These are phyloP conservation scores for Aspergillus sp. DNA, from an alignment of 2,329 filamentous ascomycete genomes.

Conservation along the genomic window DNA sequence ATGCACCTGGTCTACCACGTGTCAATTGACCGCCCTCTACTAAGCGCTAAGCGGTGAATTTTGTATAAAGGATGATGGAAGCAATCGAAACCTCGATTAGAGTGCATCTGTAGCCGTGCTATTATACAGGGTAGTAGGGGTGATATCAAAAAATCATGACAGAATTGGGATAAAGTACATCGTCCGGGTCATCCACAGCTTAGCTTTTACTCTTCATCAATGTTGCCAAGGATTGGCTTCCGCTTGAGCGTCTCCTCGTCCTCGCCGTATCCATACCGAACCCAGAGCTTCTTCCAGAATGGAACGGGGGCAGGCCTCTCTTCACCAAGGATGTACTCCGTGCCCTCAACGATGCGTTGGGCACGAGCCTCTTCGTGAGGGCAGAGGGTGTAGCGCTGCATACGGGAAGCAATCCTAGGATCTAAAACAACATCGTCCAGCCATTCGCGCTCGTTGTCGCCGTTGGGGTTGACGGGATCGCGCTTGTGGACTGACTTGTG, in stretches of 20 bases:
- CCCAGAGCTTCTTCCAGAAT: slow-evolving; percentile 35
- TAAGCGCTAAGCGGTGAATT: neutral
- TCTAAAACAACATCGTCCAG: slow-evolving; percentile 68
- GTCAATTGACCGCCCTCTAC: neutral
- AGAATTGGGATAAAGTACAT: too few relatives aligned
- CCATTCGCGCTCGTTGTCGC: slow-evolving; percentile 66
- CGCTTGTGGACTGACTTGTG: slow-evolving; percentile 66
- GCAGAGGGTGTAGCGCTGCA: slow-evolving; percentile 69
- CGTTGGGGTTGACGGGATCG: slow-evolving; percentile 36
- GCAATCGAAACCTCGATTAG: too few relatives aligned
- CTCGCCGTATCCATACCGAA: slow-evolving; percentile 36
- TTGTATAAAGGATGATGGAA: too few relatives aligned
- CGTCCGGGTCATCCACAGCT: slow-evolving; percentile 2
- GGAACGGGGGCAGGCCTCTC: slow-evolving; percentile 29
- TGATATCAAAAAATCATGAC: too few relatives aligned
- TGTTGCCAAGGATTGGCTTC: slow-evolving; percentile 36
- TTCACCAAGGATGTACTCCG: slow-evolving; percentile 65
- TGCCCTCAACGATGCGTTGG: slow-evolving; percentile 54
- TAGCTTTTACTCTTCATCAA: slow-evolving; percentile 26
- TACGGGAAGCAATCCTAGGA: slow-evolving; percentile 64
- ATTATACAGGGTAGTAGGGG: neutral
- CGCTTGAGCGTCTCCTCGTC: slow-evolving; percentile 31
- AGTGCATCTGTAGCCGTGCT: neutral
- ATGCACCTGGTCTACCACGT: too few relatives aligned
- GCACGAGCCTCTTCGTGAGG: slow-evolving; percentile 65